phyloP scores from a whole-genome alignment of 2,329 filamentous ascomycete species.

The Fonsecaea nubica region DNA sequence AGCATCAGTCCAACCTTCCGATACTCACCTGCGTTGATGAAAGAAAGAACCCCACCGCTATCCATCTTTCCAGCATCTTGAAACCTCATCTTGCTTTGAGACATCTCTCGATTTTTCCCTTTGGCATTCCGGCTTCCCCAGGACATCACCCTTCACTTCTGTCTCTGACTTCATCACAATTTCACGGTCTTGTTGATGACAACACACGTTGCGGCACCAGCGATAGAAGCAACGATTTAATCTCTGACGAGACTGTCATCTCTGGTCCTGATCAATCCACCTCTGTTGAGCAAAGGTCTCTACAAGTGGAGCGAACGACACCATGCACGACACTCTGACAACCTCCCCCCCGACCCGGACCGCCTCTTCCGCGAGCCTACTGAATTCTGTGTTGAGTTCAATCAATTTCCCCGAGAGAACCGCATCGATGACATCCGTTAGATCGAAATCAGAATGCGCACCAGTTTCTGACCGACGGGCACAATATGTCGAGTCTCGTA shows the following conservation, averaged over 20 bases:
- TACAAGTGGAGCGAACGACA: not conserved
- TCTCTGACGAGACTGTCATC: not conserved
- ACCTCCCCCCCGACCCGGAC: not conserved
- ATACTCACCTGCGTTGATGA: not conserved
- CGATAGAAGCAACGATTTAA: not conserved
- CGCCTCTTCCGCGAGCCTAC: not conserved
- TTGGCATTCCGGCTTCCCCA: not conserved
- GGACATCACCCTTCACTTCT: not conserved
- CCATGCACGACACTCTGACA: not conserved
- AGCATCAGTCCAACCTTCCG: not conserved
- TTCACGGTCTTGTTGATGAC: not conserved
- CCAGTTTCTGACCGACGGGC: not conserved
- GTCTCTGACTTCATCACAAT: not conserved
- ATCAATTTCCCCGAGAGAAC: not conserved
- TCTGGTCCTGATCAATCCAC: not conserved
- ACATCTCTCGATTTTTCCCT: not conserved
- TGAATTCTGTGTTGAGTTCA: not conserved
- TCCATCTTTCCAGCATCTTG: not conserved
- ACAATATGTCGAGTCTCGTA: not conserved
- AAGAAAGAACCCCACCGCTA: not conserved
- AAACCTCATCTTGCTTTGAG: not conserved
- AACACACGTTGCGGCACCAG: not conserved
- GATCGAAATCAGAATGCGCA: not conserved
- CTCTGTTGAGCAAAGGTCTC: not conserved
- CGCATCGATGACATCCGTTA: not conserved